A percentile compares a stretch with the other conserved stretches of the same genome.
Evolutionary conservation across 1,284 basidiomycete species (phyloP).

Genomic region (Gastroboletus turbinatus): DNA sequence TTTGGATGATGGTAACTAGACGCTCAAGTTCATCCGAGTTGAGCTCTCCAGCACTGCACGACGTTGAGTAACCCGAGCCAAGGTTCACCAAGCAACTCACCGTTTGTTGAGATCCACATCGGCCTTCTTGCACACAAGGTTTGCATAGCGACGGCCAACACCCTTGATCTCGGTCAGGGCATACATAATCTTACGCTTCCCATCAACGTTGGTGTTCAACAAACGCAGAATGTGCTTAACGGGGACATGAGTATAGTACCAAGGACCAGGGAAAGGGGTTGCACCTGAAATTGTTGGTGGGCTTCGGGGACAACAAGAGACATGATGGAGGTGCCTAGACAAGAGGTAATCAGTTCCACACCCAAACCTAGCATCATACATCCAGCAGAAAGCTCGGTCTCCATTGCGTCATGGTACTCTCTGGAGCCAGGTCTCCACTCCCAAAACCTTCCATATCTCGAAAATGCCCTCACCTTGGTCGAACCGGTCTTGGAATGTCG

Average conservation of each 20-base stretch:
- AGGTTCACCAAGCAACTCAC: constrained; percentile 49
- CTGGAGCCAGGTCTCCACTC: not conserved
- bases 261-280: not conserved
- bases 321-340: constrained; percentile 49
- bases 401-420: not conserved
- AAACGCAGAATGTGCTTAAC: constrained; percentile 93
- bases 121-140: constrained; percentile 99
- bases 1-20: constrained; percentile 99
- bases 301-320: constrained; percentile 92
- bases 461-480: constrained; percentile 28
- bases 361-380: constrained; percentile 9
- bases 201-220: constrained; percentile 99
- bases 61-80: not conserved
- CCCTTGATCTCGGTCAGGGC: constrained; percentile 99
- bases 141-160: constrained; percentile 98
- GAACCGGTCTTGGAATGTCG: constrained; percentile 18
- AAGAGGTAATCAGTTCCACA: constrained; percentile 20
- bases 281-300: constrained; percentile 90
- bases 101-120: constrained; percentile 99
- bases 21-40: constrained; percentile 98
- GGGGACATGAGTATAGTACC: constrained; percentile 5
- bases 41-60: constrained; percentile 81
- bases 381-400: constrained; percentile 16
- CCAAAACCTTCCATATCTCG: not conserved
- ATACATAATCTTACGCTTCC: constrained; percentile 98